Evolutionary conservation across 1,284 basidiomycete genomes (phyloP).

Genomic region (Moniliophthora roreri): DNA sequence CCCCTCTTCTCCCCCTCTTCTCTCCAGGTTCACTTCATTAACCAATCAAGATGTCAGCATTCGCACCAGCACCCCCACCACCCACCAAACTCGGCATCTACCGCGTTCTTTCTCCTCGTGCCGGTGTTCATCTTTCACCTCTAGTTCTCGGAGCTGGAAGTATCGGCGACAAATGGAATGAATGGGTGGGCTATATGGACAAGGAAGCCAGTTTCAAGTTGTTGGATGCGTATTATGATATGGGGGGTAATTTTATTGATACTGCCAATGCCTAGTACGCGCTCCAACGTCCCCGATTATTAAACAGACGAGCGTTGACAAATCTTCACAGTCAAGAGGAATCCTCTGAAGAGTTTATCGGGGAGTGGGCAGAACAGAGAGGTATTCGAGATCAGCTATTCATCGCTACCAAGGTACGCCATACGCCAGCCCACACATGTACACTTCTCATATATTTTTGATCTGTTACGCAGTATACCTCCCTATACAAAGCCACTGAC

Average conservation of each 20-base stretch:
- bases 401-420: constrained; percentile 14
- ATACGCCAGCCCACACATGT: background rate
- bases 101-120: constrained; percentile 38
- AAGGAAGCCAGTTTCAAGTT: background rate
- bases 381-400: constrained; percentile 13
- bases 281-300: background rate
- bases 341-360: constrained; percentile 12
- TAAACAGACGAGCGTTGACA: background rate
- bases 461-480: constrained; percentile 17
- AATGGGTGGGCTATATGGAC: background rate
- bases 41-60: background rate
- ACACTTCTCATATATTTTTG: background rate
- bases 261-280: constrained; percentile 19
- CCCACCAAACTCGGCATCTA: background rate
- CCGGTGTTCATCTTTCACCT: constrained; percentile 44
- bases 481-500: constrained; percentile 22
- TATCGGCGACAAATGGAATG: constrained; percentile 30
- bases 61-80: background rate
- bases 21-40: no score
- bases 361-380: constrained; percentile 14
- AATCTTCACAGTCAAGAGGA: constrained; percentile 11
- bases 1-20: no score
- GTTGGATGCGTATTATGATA: background rate
- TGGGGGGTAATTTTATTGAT: background rate
- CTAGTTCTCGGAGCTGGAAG: constrained; percentile 44